These are phyloP conservation scores for Suillus clintonianus DNA, from an alignment of 768 basidiomycete species.

Conservation along the genomic window DNA sequence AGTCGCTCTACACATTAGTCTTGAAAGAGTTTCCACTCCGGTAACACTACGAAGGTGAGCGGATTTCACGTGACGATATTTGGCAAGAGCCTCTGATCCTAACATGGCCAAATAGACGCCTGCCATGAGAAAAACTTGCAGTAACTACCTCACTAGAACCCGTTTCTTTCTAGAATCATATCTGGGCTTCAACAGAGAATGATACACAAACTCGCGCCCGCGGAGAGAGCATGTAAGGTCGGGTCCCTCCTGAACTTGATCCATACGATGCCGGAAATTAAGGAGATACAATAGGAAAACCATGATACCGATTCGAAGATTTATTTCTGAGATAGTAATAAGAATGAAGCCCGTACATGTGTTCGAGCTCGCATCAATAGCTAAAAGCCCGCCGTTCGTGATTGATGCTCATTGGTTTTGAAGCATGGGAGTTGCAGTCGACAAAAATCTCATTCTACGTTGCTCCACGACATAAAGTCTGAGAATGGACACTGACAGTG, in stretches of 20 bases:
- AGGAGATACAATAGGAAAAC: background rate
- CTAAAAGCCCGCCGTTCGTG: too few relatives aligned
- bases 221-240: background rate
- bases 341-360: background rate
- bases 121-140: background rate
- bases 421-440: background rate
- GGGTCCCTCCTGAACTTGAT: background rate
- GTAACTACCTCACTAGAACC: background rate
- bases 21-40: background rate
- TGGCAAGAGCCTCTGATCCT: slow-evolving; percentile 1
- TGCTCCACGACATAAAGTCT: background rate
- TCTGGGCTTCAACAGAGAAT: background rate
- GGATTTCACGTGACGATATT: background rate
- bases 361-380: too few relatives aligned
- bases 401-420: background rate
- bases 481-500: background rate
- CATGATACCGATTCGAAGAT: too few relatives aligned
- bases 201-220: background rate
- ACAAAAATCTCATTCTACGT: background rate
- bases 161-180: background rate
- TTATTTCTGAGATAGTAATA: background rate
- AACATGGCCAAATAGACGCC: background rate
- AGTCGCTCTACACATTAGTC: background rate
- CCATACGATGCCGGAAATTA: background rate
- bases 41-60: background rate